Base-by-base conservation (phyloP, 1,284 basidiomycete genomes). In the Rugosomyces carneus region DNA sequence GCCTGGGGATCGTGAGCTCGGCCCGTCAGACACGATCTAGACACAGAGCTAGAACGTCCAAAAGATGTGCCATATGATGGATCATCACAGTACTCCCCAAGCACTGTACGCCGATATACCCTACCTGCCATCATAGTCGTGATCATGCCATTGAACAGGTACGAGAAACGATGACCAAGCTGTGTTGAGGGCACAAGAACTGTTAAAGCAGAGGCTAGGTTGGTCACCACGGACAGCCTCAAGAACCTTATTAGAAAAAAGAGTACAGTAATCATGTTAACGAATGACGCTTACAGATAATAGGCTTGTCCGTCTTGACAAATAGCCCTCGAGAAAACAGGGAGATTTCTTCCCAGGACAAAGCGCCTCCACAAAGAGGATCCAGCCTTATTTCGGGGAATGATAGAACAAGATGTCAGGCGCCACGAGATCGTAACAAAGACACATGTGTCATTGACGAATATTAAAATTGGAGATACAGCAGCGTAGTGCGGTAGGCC, bases 401-500 rank as follows among this genome's bases (percentile, higher is more conserved):
- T 35, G 32, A n/a, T 18, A 48, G 23, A n/a, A n/a, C n/a, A n/a
- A n/a, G n/a, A n/a, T n/a, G n/a, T n/a, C 4, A 48, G 23, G 8
- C 42, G 35, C 31, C 40, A 48, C 15, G 47, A 48, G 26, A 48
- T 48, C 9, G 47, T 41, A 18, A 48, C 10, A 36, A 48, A 48
- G 2, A 48, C 47, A 18, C 31, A 27, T 13, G 41, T 48, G 36
- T 48, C n/a, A n/a, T n/a, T n/a, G n/a, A n/a, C n/a, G n/a, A n/a
- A n/a, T n/a, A n/a, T n/a, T n/a, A n/a, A n/a, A 36, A 44, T 37
- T 21, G 31, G 36, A 6, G 47, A 15, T 34, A 27, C 34, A 26
- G 34, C 31, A 10, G 16, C n/a, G 26, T 38, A 37, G 11, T 19
- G 24, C 9, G 32, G 16, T 13, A 39, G 21, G 9, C 16, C 15